Evolutionary conservation across 192 early-diverging fungal species (phyloP), one percentile per base, ranked within the genome.

Genomic region (Entomortierella beljakovae): DNA sequence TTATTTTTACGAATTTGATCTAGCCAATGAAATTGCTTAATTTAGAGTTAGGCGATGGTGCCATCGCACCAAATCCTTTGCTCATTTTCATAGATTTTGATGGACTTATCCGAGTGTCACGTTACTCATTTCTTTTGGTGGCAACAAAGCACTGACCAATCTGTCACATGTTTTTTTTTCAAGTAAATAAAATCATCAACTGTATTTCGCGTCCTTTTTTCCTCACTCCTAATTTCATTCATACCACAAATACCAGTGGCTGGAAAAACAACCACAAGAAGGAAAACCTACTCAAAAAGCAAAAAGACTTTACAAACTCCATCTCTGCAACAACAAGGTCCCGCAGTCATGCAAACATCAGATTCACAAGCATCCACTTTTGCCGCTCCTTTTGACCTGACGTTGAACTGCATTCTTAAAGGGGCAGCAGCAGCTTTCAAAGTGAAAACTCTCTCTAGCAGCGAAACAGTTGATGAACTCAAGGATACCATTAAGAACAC

Each of bases 11-110:
- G 31, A 35, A 40, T 38, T 25, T 43, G 11, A 40, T 42, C 46
- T 23, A 54, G 51, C 63, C 63, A 65, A 65, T 38, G 63, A 65
- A 51, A 33, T 33, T 55, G 4, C 49, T 6, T 38, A 28, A 65
- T 54, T 54, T 52, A 9, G 11, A 37, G 38, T 52, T 60, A 57
- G 29, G 46, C 66, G 66, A 68, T 68, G 66, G 57, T 58, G 66
- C 66, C 66, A 68, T 68, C 56, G 0, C 37, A 37, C 46, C 35
- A 25, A 61, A 54, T 55, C 50, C 35, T 61, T 38, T 58, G 37
- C 51, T 48, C 57, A 58, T 69, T 50, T 57, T 57, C 22, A 23
- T 49, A 8, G 16, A 13, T 32, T 15, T 50, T 43, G 2, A 62
- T n/a, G 35, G 8, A 43, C 42, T 18, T 43, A 18, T 43, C 42